These are phyloP conservation scores for Aeschynomene evenia DNA, from an alignment of 306 rosid genomes.

Conservation along the genomic window DNA sequence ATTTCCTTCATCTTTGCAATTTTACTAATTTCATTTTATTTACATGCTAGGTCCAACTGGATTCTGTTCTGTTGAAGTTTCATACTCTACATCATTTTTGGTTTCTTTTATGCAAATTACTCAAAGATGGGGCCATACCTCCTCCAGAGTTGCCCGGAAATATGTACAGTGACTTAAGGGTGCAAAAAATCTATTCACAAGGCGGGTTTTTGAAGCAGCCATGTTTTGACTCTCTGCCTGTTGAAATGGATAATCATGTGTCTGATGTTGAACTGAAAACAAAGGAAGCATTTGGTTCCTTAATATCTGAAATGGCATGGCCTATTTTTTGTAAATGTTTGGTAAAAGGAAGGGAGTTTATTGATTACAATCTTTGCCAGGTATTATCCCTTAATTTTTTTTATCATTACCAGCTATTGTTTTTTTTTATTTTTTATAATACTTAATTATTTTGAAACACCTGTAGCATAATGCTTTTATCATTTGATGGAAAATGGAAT, in stretches of 20 bases:
- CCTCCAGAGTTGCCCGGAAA: constrained; percentile 36
- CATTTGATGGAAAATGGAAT: constrained; percentile 19
- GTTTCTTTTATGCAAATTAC: constrained; percentile 81
- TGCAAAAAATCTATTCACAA: constrained; percentile 55
- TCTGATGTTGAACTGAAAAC: constrained; percentile 41
- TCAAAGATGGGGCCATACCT: constrained; percentile 54
- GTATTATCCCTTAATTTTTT: constrained; percentile 39
- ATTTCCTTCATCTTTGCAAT: constrained; percentile 13
- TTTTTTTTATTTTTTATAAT: not conserved
- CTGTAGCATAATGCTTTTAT: constrained; percentile 6
- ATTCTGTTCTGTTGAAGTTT: constrained; percentile 64
- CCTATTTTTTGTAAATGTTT: constrained; percentile 69
- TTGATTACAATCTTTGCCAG: constrained; percentile 75
- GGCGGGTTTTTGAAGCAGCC: constrained; percentile 95
- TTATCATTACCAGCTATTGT: not conserved
- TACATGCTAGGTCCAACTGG: constrained; percentile 71
- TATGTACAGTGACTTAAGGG: constrained; percentile 31
- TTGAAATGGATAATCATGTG: constrained; percentile 35
- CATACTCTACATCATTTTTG: constrained; percentile 83
- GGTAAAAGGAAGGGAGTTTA: constrained; percentile 71
- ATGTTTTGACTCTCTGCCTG: constrained; percentile 43
- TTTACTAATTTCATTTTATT: constrained; percentile 33
- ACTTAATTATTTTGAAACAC: not conserved
- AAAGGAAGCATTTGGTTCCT: constrained; percentile 49
- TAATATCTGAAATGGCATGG: constrained; percentile 77